Conservation (phyloP, 2,329 filamentous ascomycete genomes). For the Colletotrichum graminicola region DNA sequence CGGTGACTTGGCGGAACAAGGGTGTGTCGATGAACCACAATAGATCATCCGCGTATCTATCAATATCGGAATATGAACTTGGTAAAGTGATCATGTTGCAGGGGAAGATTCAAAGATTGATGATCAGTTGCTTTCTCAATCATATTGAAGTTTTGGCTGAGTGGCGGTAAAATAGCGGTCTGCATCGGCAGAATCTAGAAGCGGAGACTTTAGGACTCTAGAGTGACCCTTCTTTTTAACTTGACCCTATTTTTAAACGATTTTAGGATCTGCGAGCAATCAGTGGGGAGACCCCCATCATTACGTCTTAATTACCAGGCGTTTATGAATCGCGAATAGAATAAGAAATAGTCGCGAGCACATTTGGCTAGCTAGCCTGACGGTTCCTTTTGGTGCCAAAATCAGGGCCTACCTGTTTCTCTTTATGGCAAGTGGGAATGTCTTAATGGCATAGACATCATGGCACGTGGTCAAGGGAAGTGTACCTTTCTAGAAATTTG, state of each 20-base stretch:
- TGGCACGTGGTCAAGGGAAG: no score
- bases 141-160: not conserved
- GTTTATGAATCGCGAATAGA: no score
- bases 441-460: no score
- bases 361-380: no score
- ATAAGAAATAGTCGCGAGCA: no score
- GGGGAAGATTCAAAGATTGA: not conserved
- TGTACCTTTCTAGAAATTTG: no score
- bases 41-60: constrained; percentile 44
- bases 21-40: constrained; percentile 46
- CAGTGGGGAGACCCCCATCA: not conserved
- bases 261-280: no score
- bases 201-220: not conserved
- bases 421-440: no score
- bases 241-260: no score
- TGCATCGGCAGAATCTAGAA: not conserved
- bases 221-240: not conserved
- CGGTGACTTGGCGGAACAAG: constrained; percentile 49
- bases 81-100: constrained; percentile 14
- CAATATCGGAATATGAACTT: not conserved
- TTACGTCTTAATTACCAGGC: not conserved
- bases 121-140: accelerated
- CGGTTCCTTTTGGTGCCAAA: no score
- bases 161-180: not conserved
- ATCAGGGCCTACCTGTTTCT: no score